Base-by-base conservation (phyloP, 768 basidiomycete genomes). In the Termitomyces sp. region DNA sequence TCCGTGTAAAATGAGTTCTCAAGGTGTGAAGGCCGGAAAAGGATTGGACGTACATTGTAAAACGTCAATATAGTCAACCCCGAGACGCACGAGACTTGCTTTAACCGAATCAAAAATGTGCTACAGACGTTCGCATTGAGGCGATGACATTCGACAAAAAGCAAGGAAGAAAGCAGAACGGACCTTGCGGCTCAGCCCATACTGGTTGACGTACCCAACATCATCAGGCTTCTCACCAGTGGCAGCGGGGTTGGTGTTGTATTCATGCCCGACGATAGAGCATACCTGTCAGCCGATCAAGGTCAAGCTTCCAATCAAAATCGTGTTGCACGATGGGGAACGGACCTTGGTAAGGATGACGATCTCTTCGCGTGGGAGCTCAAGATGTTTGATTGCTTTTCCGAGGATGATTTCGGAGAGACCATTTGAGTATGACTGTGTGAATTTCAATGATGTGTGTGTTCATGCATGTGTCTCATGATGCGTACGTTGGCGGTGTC, bases 51-150 rank as follows among this genome's bases (percentile, higher is more conserved):
- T 8, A 78, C 87, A 88, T 74, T 91, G 89, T 8, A 90, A 70
- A 1, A 91, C 70, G 65, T 92, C 91, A 63, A 93, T 77, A 61
- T 91, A 89, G 50, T 91, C 90, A 22, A 89, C 69, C 45, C 91
- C 86, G 3, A 93, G 76, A 14, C 89, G 79, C 67, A 87, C 71
- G 59, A 92, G 69, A 46, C 83, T 83, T 18, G 74, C 71, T 64
- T 86, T 84, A 39, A 88, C 81, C 0, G 83, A 74, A 34, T 86
- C 86, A 63, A 93, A 92, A 42, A 92, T 90, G 65, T 86, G 83
- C 84, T 90, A 24, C 1, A 33, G 37, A 43, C 13, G 26, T 1
- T 3, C 16, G 36, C 5, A n/a, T 36, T 22, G n/a, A 45, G 47
- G 0, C 13, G n/a, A 32, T 24, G n/a, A 46, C 14, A 4, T n/a